Base-by-base conservation (phyloP, 495 filamentous ascomycete genomes). In the Clohesyomyces aquaticus region DNA sequence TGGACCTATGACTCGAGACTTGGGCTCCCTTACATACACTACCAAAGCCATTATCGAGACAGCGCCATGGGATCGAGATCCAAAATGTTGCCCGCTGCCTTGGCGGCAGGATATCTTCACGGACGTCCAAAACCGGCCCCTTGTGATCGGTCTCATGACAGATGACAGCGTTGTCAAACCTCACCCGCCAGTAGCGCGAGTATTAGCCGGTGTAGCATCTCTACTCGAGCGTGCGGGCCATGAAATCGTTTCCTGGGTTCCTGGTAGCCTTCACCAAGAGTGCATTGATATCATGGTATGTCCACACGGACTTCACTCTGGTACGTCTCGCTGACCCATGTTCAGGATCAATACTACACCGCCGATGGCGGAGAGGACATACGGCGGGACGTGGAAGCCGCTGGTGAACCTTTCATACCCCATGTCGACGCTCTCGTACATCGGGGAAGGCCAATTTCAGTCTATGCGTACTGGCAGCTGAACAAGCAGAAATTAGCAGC, bases 341-440 rank as follows among this genome's bases (percentile, higher is more conserved):
- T 12, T 11, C 14, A 74, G 59, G 57, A 65, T 42, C 41, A 64
- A 21, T 84, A 79, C 60, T 86, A 83, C 62, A 77, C 79, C 1
- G 82, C 76, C 2, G 81, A 85, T 52, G 84, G 84, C 0, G 78
- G 79, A 19, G 82, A 82, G 61, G 84, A 85, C 55, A 79, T 86
- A 32, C 69, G 77, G 4, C 76, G 78, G 1, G 77, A 81, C 45
- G 73, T 85, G 0, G 72, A 55, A 10, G 70, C 67, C 21, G 78
- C 77, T 26, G 80, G 80, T 0, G 83, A 87, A 57, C 83, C 83
- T 2, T 79, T 77, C 27, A 79, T 84, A n/a, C 81, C 81, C 0
- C 79, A 83, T 41, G 80, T 85, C 0, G 58, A 71, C 28, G 63
- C 50, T 23, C 59, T 73, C 9, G 70, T 82, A 4, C 63, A 69